Conservation (phyloP, 1,284 basidiomycete genomes). For the Ustilago shanxiensis region DNA sequence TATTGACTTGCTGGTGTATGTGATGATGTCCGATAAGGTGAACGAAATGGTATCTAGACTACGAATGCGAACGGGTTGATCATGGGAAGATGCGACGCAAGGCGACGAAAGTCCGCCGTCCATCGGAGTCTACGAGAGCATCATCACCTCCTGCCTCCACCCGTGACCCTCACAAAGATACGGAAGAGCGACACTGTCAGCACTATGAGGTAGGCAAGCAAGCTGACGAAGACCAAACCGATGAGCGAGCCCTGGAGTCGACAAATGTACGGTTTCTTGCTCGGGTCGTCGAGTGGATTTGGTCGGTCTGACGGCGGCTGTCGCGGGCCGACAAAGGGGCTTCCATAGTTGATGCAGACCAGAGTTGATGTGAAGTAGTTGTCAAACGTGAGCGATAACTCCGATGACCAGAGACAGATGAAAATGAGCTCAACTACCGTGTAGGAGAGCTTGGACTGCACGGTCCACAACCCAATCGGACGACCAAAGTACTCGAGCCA, state of each 20-base stretch:
- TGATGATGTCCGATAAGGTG: not conserved
- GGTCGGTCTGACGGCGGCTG: constrained; percentile 66
- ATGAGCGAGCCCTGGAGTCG: constrained; percentile 71
- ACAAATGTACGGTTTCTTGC: constrained; percentile 74
- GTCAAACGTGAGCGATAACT: constrained; percentile 86
- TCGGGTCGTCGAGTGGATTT: constrained; percentile 56
- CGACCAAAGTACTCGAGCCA: constrained; percentile 84
- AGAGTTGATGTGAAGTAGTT: constrained; percentile 89
- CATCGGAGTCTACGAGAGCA: not conserved
- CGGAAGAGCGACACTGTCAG: constrained; percentile 64
- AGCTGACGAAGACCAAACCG: constrained; percentile 73
- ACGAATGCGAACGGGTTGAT: not conserved
- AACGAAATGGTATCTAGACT: not conserved
- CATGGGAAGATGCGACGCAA: not conserved
- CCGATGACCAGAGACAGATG: constrained; percentile 91
- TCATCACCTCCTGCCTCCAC: constrained; percentile 25
- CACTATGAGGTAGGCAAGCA: constrained; percentile 67
- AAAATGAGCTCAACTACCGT: constrained; percentile 77
- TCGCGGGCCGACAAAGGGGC: constrained; percentile 75
- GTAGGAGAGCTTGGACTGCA: constrained; percentile 66
- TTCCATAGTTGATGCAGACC: constrained; percentile 74
- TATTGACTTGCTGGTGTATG: not conserved
- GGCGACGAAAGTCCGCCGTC: not conserved
- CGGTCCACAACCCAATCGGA: constrained; percentile 85
- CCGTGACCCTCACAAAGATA: constrained; percentile 58